phyloP scores from a whole-genome alignment of 768 basidiomycete genomes.

The Agrocybe chaxingu region DNA sequence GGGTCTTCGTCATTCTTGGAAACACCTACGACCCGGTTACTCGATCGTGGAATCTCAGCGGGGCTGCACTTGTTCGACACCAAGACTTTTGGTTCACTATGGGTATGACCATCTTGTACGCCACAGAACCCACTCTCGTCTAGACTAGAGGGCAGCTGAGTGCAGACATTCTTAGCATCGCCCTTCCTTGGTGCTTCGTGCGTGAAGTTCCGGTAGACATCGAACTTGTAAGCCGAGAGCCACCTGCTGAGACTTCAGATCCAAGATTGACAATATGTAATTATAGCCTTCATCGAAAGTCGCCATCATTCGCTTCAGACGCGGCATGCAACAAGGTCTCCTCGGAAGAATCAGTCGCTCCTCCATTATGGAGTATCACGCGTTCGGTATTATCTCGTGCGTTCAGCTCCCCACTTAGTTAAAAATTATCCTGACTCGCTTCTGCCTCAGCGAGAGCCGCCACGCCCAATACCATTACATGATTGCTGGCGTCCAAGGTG shows the following conservation, averaged over 20 bases:
- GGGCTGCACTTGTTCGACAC: slow-evolving; percentile 52
- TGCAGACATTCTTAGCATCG: slow-evolving; percentile 41
- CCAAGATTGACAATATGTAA: slow-evolving; percentile 9
- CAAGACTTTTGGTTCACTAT: slow-evolving; percentile 79
- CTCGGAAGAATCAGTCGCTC: slow-evolving; percentile 71
- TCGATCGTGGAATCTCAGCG: slow-evolving; percentile 54
- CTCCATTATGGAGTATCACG: slow-evolving; percentile 78
- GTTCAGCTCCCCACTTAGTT: slow-evolving; percentile 17
- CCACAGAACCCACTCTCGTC: background rate
- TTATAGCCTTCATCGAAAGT: slow-evolving; percentile 74
- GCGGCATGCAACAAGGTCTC: slow-evolving; percentile 84
- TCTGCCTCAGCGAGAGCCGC: slow-evolving; percentile 53
- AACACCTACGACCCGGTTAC: slow-evolving; percentile 59
- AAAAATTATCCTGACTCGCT: slow-evolving; percentile 5
- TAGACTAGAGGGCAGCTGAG: too few species aligned
- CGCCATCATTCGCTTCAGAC: slow-evolving; percentile 72
- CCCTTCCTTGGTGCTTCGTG: slow-evolving; percentile 74
- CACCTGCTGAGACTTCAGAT: slow-evolving; percentile 4
- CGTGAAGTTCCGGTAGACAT: slow-evolving; percentile 72
- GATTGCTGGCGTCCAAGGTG: slow-evolving; percentile 75
- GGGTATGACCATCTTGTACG: slow-evolving; percentile 73
- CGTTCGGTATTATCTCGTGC: slow-evolving; percentile 76
- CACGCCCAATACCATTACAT: slow-evolving; percentile 78
- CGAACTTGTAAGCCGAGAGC: slow-evolving; percentile 55
- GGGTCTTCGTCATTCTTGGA: slow-evolving; percentile 66